Evolutionary conservation across 2,329 filamentous ascomycete genomes (phyloP), one percentile per base, ranked within the genome.

Genomic region (Cercospora citrullina): DNA sequence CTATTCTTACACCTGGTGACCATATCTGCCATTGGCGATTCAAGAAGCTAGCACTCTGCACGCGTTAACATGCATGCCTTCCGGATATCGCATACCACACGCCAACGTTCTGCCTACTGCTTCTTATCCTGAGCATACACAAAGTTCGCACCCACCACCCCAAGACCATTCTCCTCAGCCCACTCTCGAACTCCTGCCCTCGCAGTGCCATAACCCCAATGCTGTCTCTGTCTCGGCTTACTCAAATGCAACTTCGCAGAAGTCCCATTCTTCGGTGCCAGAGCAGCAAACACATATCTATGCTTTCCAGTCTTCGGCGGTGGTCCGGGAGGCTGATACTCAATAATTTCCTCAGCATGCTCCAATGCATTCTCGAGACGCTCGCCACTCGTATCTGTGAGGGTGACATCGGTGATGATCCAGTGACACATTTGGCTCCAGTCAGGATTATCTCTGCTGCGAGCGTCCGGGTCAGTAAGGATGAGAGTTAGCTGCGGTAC

Each of bases 371-470:
- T 39, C 18, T 53, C n/a, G 10, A 28, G 18, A 31, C 53, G 51
- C 45, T 53, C 62, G 6, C 31, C 39, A 30, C 60, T 65, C 31
- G 36, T 65, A 21, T 66, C 60, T 2, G 72, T 69, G 2, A 81
- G 63, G 1, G 75, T 72, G 5, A 82, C 72, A 28, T 79, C 78
- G 8, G 81, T 76, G 0, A 77, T 77, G 61, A 84, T 80, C 85
- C 85, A 87, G 74, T 88, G 86, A 73, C 85, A 87, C 77, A 88
- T 84, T 69, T 88, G 84, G 21, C 80, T 81, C 85, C 84, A 87
- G 64, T 85, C 79, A 1, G 86, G 85, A 68, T 87, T 75, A 1
- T 83, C 77, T 53, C 82, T 81, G 8, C 81, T 84, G 2, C 84
- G 85, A n/a, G 86, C 86, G 75, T 88, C 86, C 0, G 86, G 86